Base-by-base conservation (phyloP, 768 basidiomycete genomes). In the Collybiopsis confluens region DNA sequence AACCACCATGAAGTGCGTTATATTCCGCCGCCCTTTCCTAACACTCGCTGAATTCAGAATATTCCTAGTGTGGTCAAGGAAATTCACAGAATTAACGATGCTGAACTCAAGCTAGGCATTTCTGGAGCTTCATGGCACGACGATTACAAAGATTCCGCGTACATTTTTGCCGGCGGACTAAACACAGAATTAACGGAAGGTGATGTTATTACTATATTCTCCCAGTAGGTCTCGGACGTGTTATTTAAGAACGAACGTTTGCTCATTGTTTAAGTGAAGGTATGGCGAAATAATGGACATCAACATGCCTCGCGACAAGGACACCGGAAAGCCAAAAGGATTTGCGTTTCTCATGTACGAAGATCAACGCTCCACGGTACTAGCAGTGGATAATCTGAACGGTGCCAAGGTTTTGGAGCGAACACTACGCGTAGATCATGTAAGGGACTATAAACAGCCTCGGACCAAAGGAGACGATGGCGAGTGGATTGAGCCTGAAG, bases 281-380 rank as follows among this genome's bases (percentile, higher is more conserved):
- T 98, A 90, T 71, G 96, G 96, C n/a, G 96, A 98, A 64, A 80
- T 98, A 30, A 86, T 93, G 75, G 93, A 99, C 63, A 74, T 98
- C 55, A 94, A 98, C 66, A 78, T 99, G 70, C 95, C 97, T 26
- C 81, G 95, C 45, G 93, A 97, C 73, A 95, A 94, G 65, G 78
- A 87, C 52, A 96, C 96, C 0, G 92, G 93, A 23, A 95, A 96
- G 65, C 77, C 87, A 0, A 85, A 74, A 63, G 97, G 97, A 2
- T 99, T 98, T 66, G 95, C 83, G 8, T 99, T 98, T 74, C 76
- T 98, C 58, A 98, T 98, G 97, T 99, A 98, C 69, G 93, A 96
- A 70, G 94, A 99, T 69, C 97, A 99, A 71, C 82, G 92, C 45
- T 96, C 92, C 56, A 99, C 97, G 5, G 69, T 98, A 47, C 78